Conservation (phyloP, 441 rosid species). For the Populus hybrid region DNA sequence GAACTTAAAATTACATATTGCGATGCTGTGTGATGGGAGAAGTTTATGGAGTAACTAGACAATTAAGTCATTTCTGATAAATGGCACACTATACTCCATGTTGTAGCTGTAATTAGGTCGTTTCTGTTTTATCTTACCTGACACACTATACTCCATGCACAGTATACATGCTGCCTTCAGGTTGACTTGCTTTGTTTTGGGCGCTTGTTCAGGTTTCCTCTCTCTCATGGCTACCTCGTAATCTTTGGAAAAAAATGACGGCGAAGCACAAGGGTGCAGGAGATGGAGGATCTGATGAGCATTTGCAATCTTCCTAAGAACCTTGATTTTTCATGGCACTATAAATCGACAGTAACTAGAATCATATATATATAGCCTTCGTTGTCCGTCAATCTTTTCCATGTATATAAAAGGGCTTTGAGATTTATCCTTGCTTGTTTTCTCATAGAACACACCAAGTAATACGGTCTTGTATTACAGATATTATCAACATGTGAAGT, state of each 20-base stretch:
- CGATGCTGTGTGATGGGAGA: background rate
- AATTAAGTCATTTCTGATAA: background rate
- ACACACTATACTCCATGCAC: background rate
- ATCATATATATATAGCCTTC: conserved; percentile 3
- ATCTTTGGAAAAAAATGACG: background rate
- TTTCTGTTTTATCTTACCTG: background rate
- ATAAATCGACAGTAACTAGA: background rate
- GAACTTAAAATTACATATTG: background rate
- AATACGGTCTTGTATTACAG: background rate
- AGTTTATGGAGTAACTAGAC: background rate
- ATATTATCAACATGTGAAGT: background rate
- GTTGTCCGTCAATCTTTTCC: background rate
- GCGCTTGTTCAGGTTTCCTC: conserved; percentile 20
- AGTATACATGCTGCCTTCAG: background rate
- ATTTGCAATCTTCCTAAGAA: background rate
- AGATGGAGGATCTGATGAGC: conserved; percentile 9
- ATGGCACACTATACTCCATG: background rate
- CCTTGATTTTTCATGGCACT: background rate
- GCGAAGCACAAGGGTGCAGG: conserved; percentile 4
- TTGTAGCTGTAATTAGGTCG: conserved; percentile 1
- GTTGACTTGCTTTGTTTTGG: background rate
- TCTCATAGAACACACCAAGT: background rate
- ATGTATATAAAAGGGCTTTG: conserved; percentile 3
- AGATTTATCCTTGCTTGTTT: background rate
- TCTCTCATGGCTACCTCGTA: background rate